phyloP scores from a whole-genome alignment of 768 basidiomycete genomes.

The Exidia glandulosa region DNA sequence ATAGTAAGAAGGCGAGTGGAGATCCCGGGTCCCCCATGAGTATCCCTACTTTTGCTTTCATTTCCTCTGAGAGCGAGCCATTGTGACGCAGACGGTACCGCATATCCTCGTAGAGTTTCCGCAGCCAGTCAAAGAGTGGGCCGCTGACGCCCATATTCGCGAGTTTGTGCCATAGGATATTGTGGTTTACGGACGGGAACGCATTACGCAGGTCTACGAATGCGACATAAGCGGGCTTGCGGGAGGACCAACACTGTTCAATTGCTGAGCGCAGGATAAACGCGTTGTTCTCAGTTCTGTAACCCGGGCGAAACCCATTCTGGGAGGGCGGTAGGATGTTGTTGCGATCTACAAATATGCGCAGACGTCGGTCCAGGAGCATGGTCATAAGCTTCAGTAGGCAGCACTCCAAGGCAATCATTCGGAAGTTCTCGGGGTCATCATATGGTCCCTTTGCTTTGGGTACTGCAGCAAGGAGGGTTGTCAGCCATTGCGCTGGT shows the following conservation, averaged over 20 bases:
- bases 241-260: constrained; percentile 6
- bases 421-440: constrained; percentile 15
- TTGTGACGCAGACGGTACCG: background rate
- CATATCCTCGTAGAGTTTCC: constrained; percentile 5
- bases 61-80: background rate
- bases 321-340: constrained; percentile 18
- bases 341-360: constrained; percentile 6
- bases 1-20: constrained; percentile 8
- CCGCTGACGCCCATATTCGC: too few species aligned
- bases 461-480: too few species aligned
- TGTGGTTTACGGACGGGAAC: too few species aligned
- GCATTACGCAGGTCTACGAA: constrained; percentile 22
- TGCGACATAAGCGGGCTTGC: constrained; percentile 10
- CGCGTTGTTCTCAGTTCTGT: constrained; percentile 20
- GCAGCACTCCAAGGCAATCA: constrained; percentile 21
- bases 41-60: constrained; percentile 7
- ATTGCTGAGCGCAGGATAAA: constrained; percentile 13
- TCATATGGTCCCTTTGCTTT: too few species aligned
- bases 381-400: constrained; percentile 15
- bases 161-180: too few species aligned
- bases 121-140: constrained; percentile 7
- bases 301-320: constrained; percentile 19
- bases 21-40: constrained; percentile 13
- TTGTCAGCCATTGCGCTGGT: too few species aligned
- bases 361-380: constrained; percentile 13